Conservation (phyloP, 257 asterid genomes). For the Solanum ahanhuiri region DNA sequence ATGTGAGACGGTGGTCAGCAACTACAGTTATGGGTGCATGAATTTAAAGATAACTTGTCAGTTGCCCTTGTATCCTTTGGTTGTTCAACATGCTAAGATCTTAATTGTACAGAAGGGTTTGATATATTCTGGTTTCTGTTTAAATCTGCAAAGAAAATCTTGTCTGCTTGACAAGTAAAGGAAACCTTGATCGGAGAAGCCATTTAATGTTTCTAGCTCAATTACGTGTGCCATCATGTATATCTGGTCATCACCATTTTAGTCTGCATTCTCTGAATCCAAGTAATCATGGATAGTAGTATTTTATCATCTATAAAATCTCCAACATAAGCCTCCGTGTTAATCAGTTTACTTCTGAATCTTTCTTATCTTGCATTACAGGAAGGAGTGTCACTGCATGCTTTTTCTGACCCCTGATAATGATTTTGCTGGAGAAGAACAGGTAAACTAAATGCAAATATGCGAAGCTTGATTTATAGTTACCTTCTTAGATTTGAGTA, state of each 20-base stretch:
- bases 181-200: not conserved
- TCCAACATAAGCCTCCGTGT: not conserved
- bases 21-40: not conserved
- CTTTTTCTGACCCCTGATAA: slow-evolving; percentile 81
- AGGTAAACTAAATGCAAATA: slow-evolving; percentile 30
- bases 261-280: not conserved
- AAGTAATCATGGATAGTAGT: not conserved
- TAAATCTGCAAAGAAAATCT: not conserved
- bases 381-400: slow-evolving; percentile 98
- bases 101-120: not conserved
- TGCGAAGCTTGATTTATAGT: not conserved
- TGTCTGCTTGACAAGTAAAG: not conserved
- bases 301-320: not conserved
- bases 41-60: not conserved
- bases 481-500: not conserved
- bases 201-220: not conserved
- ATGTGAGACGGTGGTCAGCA: not conserved
- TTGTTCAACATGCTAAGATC: not conserved
- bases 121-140: not conserved
- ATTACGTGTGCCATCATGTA: not conserved
- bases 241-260: not conserved
- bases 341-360: not conserved
- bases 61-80: not conserved
- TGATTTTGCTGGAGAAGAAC: slow-evolving; percentile 88
- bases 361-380: slow-evolving; percentile 12